phyloP scores from a whole-genome alignment of 441 rosid genomes.

The Populus hybrid region DNA sequence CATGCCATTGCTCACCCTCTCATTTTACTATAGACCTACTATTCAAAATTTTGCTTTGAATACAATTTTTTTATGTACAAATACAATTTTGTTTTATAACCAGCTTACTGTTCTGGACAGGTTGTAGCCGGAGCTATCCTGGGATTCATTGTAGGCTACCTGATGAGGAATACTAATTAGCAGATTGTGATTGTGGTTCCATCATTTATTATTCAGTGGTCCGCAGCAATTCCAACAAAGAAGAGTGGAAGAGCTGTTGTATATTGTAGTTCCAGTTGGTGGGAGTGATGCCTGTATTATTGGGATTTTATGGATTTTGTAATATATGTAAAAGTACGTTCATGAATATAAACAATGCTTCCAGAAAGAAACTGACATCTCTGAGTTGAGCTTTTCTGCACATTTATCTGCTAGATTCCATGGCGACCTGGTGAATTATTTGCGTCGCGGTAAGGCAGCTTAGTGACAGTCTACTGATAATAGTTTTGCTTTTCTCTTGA shows the following conservation, averaged over 20 bases:
- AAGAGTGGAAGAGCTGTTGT: background rate
- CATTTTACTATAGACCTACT: no score
- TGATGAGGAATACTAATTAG: slow-evolving; percentile 64
- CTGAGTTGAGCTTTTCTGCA: no score
- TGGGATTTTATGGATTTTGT: background rate
- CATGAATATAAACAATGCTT: background rate
- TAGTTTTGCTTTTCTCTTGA: no score
- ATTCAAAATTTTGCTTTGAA: no score
- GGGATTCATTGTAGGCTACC: slow-evolving; percentile 69
- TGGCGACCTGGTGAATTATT: no score
- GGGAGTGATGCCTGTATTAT: background rate
- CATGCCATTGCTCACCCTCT: no score
- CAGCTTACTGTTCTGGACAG: slow-evolving; percentile 37
- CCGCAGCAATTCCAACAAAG: background rate
- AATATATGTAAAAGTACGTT: no score
- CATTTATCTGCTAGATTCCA: no score
- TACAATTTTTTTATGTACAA: no score
- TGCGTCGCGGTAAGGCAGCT: no score
- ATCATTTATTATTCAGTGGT: background rate
- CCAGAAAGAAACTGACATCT: background rate
- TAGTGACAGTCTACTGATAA: no score
- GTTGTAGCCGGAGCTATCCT: slow-evolving; percentile 77
- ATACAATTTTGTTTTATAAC: background rate
- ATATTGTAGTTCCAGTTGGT: background rate
- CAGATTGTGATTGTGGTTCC: no score